Evolutionary conservation across 331 rosid species (phyloP).

Genomic region (Telfairia occidentalis): DNA sequence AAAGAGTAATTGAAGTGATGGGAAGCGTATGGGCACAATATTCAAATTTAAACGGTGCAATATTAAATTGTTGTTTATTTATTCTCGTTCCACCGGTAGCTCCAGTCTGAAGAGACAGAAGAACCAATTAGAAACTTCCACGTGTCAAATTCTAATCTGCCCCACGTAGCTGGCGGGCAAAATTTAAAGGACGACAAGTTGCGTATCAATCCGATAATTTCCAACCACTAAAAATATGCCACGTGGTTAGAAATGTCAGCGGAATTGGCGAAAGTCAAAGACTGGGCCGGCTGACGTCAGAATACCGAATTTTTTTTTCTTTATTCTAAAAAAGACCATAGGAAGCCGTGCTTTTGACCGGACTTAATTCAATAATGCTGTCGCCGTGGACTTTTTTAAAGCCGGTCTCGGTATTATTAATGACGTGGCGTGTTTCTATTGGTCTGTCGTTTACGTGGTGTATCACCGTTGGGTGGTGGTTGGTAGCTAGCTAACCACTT

Average conservation of each 20-base stretch:
- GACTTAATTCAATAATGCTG: background rate
- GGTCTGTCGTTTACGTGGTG: background rate
- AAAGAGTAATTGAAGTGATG: background rate
- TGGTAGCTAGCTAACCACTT: background rate
- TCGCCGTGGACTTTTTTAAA: background rate
- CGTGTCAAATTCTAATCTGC: background rate
- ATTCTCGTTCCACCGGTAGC: background rate
- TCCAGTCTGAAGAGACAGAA: background rate
- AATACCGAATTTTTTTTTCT: background rate
- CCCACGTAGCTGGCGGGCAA: background rate
- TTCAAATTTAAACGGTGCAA: background rate
- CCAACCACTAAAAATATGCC: background rate
- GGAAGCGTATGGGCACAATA: background rate
- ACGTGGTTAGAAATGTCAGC: background rate
- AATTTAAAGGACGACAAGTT: background rate
- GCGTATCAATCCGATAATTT: background rate
- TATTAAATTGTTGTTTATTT: background rate
- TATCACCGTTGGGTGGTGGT: background rate
- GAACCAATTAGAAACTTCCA: background rate
- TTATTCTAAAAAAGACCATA: background rate
- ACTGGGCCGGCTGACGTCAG: background rate
- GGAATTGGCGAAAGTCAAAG: background rate
- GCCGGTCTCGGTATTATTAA: background rate
- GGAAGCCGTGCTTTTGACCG: background rate
- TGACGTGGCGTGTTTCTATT: background rate